These are phyloP conservation scores for Alnus rubra DNA, from an alignment of 306 rosid species.

Conservation along the genomic window DNA sequence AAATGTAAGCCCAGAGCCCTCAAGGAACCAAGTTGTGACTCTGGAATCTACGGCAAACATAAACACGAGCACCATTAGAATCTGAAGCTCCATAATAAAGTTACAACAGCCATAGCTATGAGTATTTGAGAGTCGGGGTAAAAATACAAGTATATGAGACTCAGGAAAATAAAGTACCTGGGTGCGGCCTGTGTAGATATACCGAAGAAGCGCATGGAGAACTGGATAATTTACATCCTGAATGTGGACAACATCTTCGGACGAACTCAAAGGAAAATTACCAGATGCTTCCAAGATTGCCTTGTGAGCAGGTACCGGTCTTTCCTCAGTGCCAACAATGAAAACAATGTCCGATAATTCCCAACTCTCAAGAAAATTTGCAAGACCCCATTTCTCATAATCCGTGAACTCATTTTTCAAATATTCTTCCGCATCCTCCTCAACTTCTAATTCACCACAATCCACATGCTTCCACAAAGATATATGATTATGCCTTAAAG, in stretches of 20 bases:
- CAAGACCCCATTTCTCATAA: conserved; percentile 81
- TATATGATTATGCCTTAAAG: conserved; percentile 54
- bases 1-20: conserved; percentile 69
- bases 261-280: conserved; percentile 49
- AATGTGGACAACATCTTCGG: conserved; percentile 54
- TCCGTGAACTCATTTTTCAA: conserved; percentile 41
- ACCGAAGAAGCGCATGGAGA: conserved; percentile 78
- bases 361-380: conserved; percentile 75
- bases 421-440: conserved; percentile 47
- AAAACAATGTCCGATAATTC: conserved; percentile 74
- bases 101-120: neutral
- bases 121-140: neutral
- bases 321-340: conserved; percentile 61
- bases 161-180: conserved; percentile 40
- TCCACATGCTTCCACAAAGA: conserved; percentile 62
- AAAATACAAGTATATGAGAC: neutral
- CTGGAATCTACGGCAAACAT: conserved; percentile 58
- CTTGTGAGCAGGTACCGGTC: conserved; percentile 87
- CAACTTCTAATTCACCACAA: conserved; percentile 47
- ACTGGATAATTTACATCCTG: conserved; percentile 52
- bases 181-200: conserved; percentile 83
- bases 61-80: conserved; percentile 26
- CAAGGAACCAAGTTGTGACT: conserved; percentile 64
- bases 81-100: neutral
- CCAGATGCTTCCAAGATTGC: conserved; percentile 75